A percentile compares a stretch with the other conserved stretches of the same genome.
These are phyloP conservation scores for Epichloe brachyelytri DNA, from an alignment of 2,329 filamentous ascomycete species.

Conservation along the genomic window DNA sequence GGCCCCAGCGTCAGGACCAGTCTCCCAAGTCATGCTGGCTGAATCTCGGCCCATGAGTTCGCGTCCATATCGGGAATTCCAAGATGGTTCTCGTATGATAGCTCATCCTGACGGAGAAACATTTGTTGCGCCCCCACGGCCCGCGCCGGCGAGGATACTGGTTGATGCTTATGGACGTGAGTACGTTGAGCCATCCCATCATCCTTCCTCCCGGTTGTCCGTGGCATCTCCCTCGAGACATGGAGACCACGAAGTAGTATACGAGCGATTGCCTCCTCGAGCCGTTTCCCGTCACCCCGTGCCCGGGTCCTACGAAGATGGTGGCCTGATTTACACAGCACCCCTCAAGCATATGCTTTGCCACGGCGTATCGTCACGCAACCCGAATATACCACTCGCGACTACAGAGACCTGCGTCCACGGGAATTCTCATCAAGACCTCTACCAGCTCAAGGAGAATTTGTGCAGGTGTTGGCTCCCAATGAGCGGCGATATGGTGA, in stretches of 20 bases:
- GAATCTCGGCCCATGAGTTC: conserved; percentile 27
- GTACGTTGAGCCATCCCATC: conserved; percentile 46
- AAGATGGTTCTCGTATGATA: conserved; percentile 31
- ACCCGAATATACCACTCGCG: conserved; percentile 41
- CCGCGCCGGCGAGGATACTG: conserved; percentile 54
- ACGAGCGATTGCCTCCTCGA: conserved; percentile 49
- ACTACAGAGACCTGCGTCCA: conserved; percentile 40
- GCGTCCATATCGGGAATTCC: conserved; percentile 31
- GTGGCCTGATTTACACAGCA: conserved; percentile 35
- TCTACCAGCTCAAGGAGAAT: conserved; percentile 29
- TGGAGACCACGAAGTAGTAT: conserved; percentile 44
- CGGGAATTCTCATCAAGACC: conserved; percentile 45
- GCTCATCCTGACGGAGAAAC: conserved; percentile 36
- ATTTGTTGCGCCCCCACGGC: conserved; percentile 36
- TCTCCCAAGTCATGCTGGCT: conserved; percentile 29
- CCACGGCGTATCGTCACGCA: conserved; percentile 48
- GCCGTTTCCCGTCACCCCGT: conserved; percentile 37
- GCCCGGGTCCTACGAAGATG: conserved; percentile 35
- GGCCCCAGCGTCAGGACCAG: conserved; percentile 24
- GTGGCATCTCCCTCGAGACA: conserved; percentile 32
- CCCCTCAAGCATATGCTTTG: conserved; percentile 37
- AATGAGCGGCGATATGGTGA: conserved; percentile 29
- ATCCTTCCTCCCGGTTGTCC: conserved; percentile 35
- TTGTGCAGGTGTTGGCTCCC: conserved; percentile 32
- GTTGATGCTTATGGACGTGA: conserved; percentile 75